Evolutionary conservation across 129 eudicot genomes (phyloP), one percentile per base, ranked within the genome.

Genomic region (Ambrosia artemisiifolia): DNA sequence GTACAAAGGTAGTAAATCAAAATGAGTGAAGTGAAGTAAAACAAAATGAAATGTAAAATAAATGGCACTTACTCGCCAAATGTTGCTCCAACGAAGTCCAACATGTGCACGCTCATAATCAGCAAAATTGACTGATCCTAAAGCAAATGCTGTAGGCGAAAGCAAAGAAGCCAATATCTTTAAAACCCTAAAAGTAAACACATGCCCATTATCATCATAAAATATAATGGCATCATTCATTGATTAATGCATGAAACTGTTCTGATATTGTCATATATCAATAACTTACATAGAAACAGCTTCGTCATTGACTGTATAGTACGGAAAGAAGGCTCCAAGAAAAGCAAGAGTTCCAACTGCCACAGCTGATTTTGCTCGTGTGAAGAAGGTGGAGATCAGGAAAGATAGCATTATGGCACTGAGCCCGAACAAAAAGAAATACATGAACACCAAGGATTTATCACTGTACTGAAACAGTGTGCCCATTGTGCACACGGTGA

Each of bases 21-120:
- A 56, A 54, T 50, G 75, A 46, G 65, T 8, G 59, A 32, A 54
- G 65, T 6, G 65, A 30, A 33, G 35, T 40, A 67, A 14, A 40
- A 40, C 44, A 40, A 7, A 0, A 75, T 67, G 30, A 66, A 19
- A 57, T 19, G 57, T 57, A 66, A 72, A 35, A 16, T 28, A 63
- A 54, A 49, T 32, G 65, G 34, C 30, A 13, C 7, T 18, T 84
- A 88, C 99, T 83, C 96, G 81, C 99, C 99, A 95, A 33, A 95
- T 88, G 82, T 95, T 95, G 83, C 96, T 91, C 99, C 99, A 95
- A 4, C 97, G 96, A 11, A 95, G 91, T 75, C 99, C 99, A 79
- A 95, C 97, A 71, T 95, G 99, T 57, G 99, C 97, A 64, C 97
- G 92, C 72, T 95, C 99, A 80, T 95, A 95, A 67, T 95, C 99